Evolutionary conservation across 352 stramenopile genomes (phyloP).

Genomic region (Blastocystis sp.): DNA sequence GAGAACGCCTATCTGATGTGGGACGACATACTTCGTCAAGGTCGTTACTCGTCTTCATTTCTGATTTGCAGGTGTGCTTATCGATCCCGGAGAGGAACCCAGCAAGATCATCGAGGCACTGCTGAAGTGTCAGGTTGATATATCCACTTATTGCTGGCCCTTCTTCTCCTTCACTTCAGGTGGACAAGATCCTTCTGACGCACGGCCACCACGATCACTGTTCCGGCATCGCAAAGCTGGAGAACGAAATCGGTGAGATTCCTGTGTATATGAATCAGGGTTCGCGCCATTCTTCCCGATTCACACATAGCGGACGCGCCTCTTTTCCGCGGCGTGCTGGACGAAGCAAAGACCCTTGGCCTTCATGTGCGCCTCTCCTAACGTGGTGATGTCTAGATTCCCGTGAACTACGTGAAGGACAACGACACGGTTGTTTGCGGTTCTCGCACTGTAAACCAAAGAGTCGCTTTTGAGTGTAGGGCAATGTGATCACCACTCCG

Average conservation of each 20-base stretch:
- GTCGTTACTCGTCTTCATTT: neutral
- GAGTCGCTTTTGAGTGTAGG: conserved; percentile 4
- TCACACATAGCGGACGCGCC: conserved; percentile 10
- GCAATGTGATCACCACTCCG: conserved; percentile 43
- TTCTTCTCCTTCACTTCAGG: neutral
- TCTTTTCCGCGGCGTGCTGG: neutral
- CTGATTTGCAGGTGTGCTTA: conserved; percentile 13
- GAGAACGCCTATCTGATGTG: conserved; percentile 66
- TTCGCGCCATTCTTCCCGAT: too few relatives aligned
- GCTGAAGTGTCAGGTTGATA: conserved; percentile 30
- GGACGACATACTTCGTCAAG: neutral
- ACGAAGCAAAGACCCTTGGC: conserved; percentile 15
- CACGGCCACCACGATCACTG: conserved; percentile 51
- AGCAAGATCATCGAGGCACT: conserved; percentile 48
- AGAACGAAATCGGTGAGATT: conserved; percentile 46
- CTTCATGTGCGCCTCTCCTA: neutral
- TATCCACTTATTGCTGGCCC: neutral
- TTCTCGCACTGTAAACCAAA: neutral
- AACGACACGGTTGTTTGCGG: neutral
- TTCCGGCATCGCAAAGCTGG: conserved; percentile 13
- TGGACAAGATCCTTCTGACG: conserved; percentile 50
- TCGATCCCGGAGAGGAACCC: conserved; percentile 38
- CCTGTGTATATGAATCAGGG: conserved; percentile 15
- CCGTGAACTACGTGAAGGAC: conserved; percentile 48
- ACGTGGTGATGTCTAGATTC: neutral